Evolutionary conservation across 2,329 filamentous ascomycete species (phyloP), one percentile per base, ranked within the genome.

Genomic region (Pezicula rhizophila): DNA sequence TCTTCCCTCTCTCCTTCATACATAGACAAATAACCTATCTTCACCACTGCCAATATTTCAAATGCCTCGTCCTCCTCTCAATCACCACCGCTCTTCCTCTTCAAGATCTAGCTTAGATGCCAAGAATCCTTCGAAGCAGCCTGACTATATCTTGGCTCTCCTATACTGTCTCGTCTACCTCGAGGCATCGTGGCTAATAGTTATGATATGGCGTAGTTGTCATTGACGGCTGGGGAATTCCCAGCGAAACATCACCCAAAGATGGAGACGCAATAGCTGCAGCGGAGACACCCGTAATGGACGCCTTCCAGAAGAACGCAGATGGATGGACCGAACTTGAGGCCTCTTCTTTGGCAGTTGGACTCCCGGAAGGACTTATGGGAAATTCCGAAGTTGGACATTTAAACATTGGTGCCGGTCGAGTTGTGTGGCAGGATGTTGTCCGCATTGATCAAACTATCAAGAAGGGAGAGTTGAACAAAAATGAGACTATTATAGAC

Each of bases 331-430:
- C 88, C 56, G 84, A 95, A 73, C 85, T 99, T 54, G 93, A 99
- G 62, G 93, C 93, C 50, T 97, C 93, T 2, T 97, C 93, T 39
- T 80, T 96, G 52, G 93, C 93, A 41, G 93, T 99, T 57, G 93
- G 93, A 58, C 81, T 99, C 46, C 93, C 93, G 17, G 91, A 99
- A 68, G 93, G 93, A 51, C 77, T 99, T 58, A 99, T 99, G 93
- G 93, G 93, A 58, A 99, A 99, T 78, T 95, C 89, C 61, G 93
- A 99, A 72, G 93, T 99, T 68, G 93, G 93, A 54, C 93, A 99
- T 72, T 73, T 99, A 75, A 99, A 99, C 78, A 97, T 99, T 68
- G 93, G 93, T 63, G 93, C 93, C 51, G 93, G 93, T 50, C 82
- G 93, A 64, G 93, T 99, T 53, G 93, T 99, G 63, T 99, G 93